These are phyloP conservation scores for Ensete glaucum DNA, from an alignment of 176 grass and related monocot species.

Conservation along the genomic window DNA sequence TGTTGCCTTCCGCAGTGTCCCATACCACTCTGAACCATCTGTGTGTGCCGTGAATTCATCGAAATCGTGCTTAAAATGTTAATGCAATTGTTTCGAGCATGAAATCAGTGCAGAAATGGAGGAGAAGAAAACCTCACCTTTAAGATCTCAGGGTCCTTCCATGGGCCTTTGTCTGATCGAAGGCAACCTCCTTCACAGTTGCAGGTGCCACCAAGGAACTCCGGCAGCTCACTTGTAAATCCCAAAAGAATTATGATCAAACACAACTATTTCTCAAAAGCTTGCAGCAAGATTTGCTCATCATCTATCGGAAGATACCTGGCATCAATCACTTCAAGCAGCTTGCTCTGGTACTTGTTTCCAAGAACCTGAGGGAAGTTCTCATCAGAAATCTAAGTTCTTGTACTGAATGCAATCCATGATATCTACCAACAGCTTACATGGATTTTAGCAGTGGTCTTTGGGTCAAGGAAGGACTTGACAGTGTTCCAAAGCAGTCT, in stretches of 20 bases:
- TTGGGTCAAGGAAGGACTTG: conserved; percentile 94
- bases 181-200: conserved; percentile 83
- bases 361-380: conserved; percentile 59
- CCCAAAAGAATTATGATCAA: neutral
- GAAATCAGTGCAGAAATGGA: too few relatives aligned
- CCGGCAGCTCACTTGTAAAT: conserved; percentile 64
- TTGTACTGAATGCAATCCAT: neutral
- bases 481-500: conserved; percentile 87
- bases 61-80: too few relatives aligned
- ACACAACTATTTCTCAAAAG: neutral
- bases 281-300: too few relatives aligned
- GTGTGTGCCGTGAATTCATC: neutral
- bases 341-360: conserved; percentile 94
- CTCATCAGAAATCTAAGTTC: conserved; percentile 10
- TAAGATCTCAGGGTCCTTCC: conserved; percentile 78
- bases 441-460: conserved; percentile 97
- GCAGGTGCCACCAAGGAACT: conserved; percentile 90
- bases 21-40: conserved; percentile 76
- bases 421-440: conserved; percentile 15
- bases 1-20: conserved; percentile 49
- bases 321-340: conserved; percentile 95
- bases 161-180: conserved; percentile 91
- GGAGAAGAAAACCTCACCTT: conserved; percentile 31
- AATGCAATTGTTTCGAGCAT: neutral
- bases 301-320: conserved; percentile 31